Base-by-base conservation (phyloP, 2,329 filamentous ascomycete species). In the Monilinia laxa region DNA sequence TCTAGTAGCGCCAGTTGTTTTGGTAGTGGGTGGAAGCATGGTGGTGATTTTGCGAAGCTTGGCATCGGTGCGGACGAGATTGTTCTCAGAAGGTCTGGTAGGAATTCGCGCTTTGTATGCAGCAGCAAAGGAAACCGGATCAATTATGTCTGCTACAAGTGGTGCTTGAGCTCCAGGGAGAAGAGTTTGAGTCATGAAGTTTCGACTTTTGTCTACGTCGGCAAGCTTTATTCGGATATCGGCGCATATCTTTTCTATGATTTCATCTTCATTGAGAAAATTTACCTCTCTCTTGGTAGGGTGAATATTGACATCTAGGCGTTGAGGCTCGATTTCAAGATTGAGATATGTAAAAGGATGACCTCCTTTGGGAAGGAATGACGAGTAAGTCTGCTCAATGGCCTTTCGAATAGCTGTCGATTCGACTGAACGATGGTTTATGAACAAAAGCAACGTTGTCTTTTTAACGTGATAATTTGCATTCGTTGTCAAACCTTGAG, bases 221-320 rank as follows among this genome's bases (percentile, higher is more conserved):
- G 92, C 90, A 4, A 99, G 84, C 71, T 90, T 90, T 11, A 86
- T 83, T 63, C 91, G 86, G 28, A 99, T 90, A 64, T 91, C 86
- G 68, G 89, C 86, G 79, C 93, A 97, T 5, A 99, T 88, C 18
- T 86, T 85, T 70, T 95, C 91, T 57, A 95, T 90, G 56, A 99
- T 96, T 73, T 99, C 95, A 70, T 99, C 95, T 76, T 99, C 95
- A 69, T 98, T 97, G 28, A 99, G 83, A 73, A 99, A 98, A 75
- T 98, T 95, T 25, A 99, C 95, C 76, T 99, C 94, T 62, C 92
- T 85, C 78, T 99, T 99, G 0, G 95, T 99, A 0, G 95, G 95
- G 77, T 99, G 95, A 0, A 99, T 90, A 73, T 99, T 99, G 75
- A 99, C 96, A 77, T 99, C 95, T 4, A 99, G 92, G 64, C 94